Base-by-base conservation (phyloP, 139 green algal genomes). In the Micractinium sp. region DNA sequence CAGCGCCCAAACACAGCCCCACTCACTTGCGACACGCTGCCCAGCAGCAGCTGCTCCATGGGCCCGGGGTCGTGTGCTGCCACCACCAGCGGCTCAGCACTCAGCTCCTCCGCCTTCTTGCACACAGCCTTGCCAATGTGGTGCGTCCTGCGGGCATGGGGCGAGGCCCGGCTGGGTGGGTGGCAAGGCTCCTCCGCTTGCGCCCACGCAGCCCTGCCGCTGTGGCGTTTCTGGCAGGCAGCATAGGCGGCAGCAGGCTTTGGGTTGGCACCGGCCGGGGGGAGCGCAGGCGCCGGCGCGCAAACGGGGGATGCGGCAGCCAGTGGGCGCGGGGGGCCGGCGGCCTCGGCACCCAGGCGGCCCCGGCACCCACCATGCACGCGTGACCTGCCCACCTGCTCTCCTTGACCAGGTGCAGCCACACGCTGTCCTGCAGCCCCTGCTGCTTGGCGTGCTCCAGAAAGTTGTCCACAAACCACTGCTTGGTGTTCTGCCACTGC, bases 21-120 rank as follows among this genome's bases (percentile, higher is more conserved):
- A 9, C 47, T 56, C 47, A 56, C n/a, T 82, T 78, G 73, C n/a
- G 85, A 87, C 18, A 89, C 87, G n/a, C 35, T 83, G n/a, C 91
- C 91, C 2, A 93, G 36, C 35, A 93, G 89, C 36, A 94, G 79
- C 36, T 82, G 60, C 85, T 90, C 81, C 13, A 88, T 14, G 0
- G 41, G 27, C 2, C 81, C 73, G 25, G 82, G 41, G 67, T 88
- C 77, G 27, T 92, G 89, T 16, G 41, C 82, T 0, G 61, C 76
- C 85, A 91, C 73, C 31, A 92, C 86, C 36, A 92, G 47, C n/a
- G 85, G 78, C 5, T 67, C 81, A 0, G 86, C 85, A 1, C 38
- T 22, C 47, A 92, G 85, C 69, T 90, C 86, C 14, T 67, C 86
- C 14, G 89, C 89, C 69, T 86, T 83, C n/a, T 83, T 74, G 86